A percentile compares a stretch with the other conserved stretches of the same genome.
phyloP scores from a whole-genome alignment of 2,329 filamentous ascomycete species.

The Dactylella cylindrospora region DNA sequence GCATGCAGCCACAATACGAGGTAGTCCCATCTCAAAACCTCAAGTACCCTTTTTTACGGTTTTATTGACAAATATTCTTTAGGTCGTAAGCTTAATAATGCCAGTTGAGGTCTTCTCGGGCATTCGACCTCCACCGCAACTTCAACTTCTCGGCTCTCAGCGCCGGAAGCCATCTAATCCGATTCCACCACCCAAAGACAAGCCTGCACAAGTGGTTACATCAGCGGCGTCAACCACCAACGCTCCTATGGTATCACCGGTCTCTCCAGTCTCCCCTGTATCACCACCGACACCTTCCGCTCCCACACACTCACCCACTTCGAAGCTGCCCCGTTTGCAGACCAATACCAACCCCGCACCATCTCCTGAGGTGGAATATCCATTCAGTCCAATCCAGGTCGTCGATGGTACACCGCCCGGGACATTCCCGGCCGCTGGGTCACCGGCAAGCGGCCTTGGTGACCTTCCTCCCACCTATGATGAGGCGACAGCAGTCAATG shows the following conservation, averaged over 20 bases:
- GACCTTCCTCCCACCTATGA: constrained; percentile 48
- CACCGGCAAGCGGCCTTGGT: constrained; percentile 21
- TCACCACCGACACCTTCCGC: constrained; percentile 1
- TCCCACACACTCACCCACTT: background rate
- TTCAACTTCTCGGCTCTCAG: constrained; percentile 52
- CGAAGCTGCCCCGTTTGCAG: constrained; percentile 31
- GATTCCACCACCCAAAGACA: constrained; percentile 14
- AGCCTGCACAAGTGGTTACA: constrained; percentile 22
- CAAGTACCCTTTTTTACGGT: background rate
- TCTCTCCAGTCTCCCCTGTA: constrained; percentile 12
- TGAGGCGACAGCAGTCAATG: constrained; percentile 47
- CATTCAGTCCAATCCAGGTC: constrained; percentile 37
- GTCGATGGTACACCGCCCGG: constrained; percentile 18
- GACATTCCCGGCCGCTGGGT: constrained; percentile 13
- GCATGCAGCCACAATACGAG: constrained; percentile 60
- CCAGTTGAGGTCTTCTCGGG: constrained; percentile 82
- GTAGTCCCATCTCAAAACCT: constrained; percentile 47
- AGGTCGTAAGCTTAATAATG: constrained; percentile 77
- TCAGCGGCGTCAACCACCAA: constrained; percentile 4
- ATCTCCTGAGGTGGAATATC: constrained; percentile 20
- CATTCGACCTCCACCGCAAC: constrained; percentile 74
- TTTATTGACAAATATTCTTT: constrained; percentile 56
- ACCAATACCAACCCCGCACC: constrained; percentile 13
- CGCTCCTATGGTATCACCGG: constrained; percentile 20
- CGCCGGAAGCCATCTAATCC: constrained; percentile 14